Base-by-base conservation (phyloP, 441 rosid species). In the Manihot esculenta region DNA sequence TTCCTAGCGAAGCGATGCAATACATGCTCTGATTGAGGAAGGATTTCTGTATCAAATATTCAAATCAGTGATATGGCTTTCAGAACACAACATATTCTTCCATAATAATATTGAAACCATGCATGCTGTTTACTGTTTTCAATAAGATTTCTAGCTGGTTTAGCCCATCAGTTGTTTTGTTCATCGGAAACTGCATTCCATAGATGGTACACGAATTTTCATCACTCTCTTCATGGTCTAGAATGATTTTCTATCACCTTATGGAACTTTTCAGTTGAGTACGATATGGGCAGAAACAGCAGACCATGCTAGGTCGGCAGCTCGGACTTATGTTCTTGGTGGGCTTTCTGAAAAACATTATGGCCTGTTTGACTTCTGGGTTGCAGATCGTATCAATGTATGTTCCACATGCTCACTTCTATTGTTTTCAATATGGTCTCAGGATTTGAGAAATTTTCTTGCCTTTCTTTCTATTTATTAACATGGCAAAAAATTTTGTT, bases 261-360 rank as follows among this genome's bases (percentile, higher is more conserved):
- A 24, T 74, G 74, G 49, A 18, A 54, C 74, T 70, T 72, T 83
- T 50, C 93, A 93, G 98, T 79, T 93, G 79, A 93, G 97, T 78
- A 93, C 98, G 9, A 93, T 91, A 82, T 93, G 98, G 96, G 96
- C 97, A 20, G 97, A 93, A 78, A 87, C 98, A 61, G 90, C 98
- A 14, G 96, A 93, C 73, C 88, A 86, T 74, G 98, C 97, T 57
- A 83, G 97, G 78, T 88, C 93, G 73, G 97, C 92, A 58, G 98
- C 98, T 53, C 80, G 98, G 72, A 82, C 84, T 27, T 85, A 84
- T 81, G 92, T 93, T 76, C 89, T 91, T 18, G 93, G 97, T 75
- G 97, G 97, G 55, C 96, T 93, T 66, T 91, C 96, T 23, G 93
- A 87, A 74, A 93, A 89, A 72, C 85, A 91, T 86, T 76, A 91